Base-by-base conservation (phyloP, 2,329 filamentous ascomycete genomes). In the Cladosporium austrohemisphaericum region DNA sequence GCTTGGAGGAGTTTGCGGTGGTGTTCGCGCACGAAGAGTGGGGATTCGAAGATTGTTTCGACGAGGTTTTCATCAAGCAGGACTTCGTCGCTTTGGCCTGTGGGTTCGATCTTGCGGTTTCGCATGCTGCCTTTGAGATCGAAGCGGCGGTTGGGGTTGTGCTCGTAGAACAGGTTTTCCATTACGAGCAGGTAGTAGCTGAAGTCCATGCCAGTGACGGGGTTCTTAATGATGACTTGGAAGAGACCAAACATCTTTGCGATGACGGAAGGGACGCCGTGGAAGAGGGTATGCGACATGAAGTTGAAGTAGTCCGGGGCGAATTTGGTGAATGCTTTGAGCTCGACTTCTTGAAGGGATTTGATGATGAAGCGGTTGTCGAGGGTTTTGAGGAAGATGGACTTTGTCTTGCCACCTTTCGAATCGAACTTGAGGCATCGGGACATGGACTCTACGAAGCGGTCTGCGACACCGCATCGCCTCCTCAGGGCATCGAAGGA, bases 191-290 rank as follows among this genome's bases (percentile, higher is more conserved):
- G 78, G 68, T 94, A 95, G 69, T 92, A 88, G 65, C 95, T 95
- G 68, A 95, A 92, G 65, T 98, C 93, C 0, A 87, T 87, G 41
- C 90, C 91, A 0, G 91, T 96, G 14, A 81, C 77, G 0, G 93
- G 88, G 60, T 97, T 97, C 72, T 95, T 96, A 71, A 98, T 95
- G 57, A 92, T 86, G 41, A 98, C 86, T 61, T 97, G 92, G 72
- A 95, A 98, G 67, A 98, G 94, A 0, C 93, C 93, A 47, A 98
- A 81, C 93, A 98, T 98, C 73, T 98, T 98, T 23, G 93, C 93
- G 62, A 98, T 98, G 33, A 95, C 93, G 1, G 89, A 95, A 0
- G 93, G 93, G 2, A 98, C 76, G 58, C 69, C 91, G 61, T 95
- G 91, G 72, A 98, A 98, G 13, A 98, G 77, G 5, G 90, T 91